Percentiles rank a stretch among this genome's conserved stretches.
phyloP scores from a whole-genome alignment of 2,329 filamentous ascomycete genomes.

The Curvularia lunata region DNA sequence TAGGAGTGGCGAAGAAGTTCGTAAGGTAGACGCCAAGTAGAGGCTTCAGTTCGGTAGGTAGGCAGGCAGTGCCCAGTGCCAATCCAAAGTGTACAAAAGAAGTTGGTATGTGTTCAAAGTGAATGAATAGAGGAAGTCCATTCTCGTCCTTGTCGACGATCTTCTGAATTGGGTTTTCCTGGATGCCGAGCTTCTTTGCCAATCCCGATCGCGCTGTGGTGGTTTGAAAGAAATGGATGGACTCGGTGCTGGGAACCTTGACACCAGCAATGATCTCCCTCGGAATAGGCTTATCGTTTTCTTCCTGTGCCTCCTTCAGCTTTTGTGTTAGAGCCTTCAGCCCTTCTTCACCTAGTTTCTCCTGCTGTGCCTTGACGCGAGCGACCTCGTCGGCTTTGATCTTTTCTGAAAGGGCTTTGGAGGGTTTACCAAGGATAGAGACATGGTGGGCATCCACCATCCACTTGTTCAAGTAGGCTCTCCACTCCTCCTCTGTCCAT shows the following conservation, averaged over 20 bases:
- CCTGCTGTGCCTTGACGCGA: slow-evolving; percentile 78
- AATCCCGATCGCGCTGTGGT: slow-evolving; percentile 81
- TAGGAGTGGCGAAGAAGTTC: slow-evolving; percentile 93
- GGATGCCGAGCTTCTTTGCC: slow-evolving; percentile 72
- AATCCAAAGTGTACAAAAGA: slow-evolving; percentile 89
- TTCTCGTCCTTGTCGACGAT: slow-evolving; percentile 72
- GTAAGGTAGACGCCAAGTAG: slow-evolving; percentile 83
- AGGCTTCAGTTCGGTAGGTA: slow-evolving; percentile 84
- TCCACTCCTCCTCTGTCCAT: slow-evolving; percentile 88
- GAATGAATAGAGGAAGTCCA: slow-evolving; percentile 82
- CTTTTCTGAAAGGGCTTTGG: slow-evolving; percentile 76
- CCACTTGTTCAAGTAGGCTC: slow-evolving; percentile 80
- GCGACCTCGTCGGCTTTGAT: slow-evolving; percentile 82
- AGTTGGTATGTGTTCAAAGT: slow-evolving; percentile 92
- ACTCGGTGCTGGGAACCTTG: slow-evolving; percentile 81
- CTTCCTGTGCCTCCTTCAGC: slow-evolving; percentile 81
- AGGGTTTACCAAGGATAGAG: slow-evolving; percentile 87
- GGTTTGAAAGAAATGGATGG: slow-evolving; percentile 93
- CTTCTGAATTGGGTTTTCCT: slow-evolving; percentile 73
- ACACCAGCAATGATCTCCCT: slow-evolving; percentile 80
- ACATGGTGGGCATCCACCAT: slow-evolving; percentile 84
- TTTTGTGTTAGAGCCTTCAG: slow-evolving; percentile 75
- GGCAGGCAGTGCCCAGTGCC: slow-evolving; percentile 75
- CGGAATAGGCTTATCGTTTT: slow-evolving; percentile 89
- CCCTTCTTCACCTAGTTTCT: slow-evolving; percentile 80